Conservation (phyloP, 371 early-diverging fungal genomes). For the Vittaforma corneae region DNA sequence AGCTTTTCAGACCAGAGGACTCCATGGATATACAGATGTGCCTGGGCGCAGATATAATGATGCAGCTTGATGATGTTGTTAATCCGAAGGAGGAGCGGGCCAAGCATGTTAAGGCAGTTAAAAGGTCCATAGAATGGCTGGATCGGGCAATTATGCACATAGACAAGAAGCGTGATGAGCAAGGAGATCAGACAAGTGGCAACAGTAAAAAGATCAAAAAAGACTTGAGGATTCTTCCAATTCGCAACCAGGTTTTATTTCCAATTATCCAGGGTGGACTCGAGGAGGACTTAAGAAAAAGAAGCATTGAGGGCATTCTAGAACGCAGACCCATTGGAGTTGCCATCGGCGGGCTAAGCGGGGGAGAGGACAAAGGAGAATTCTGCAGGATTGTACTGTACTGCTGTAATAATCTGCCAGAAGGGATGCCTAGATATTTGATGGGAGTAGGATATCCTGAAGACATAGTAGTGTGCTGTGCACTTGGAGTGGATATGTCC, state of each 20-base stretch:
- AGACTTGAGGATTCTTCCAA: constrained; percentile 1
- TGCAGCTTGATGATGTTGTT: constrained; percentile 90
- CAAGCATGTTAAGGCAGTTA: constrained; percentile 78
- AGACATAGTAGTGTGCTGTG: constrained; percentile 77
- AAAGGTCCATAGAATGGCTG: constrained; percentile 80
- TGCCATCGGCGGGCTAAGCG: constrained; percentile 83
- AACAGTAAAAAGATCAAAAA: neutral
- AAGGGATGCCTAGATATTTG: constrained; percentile 76
- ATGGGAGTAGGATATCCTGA: constrained; percentile 92
- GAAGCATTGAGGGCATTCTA: constrained; percentile 71
- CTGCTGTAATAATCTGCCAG: constrained; percentile 71
- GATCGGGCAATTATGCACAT: constrained; percentile 68
- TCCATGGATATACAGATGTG: constrained; percentile 77
- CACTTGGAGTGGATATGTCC: constrained; percentile 84
- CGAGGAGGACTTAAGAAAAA: constrained; percentile 64
- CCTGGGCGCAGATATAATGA: constrained; percentile 88
- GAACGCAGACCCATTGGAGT: constrained; percentile 75
- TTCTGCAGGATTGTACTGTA: constrained; percentile 70
- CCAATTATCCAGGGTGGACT: constrained; percentile 88
- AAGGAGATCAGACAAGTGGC: constrained; percentile 57
- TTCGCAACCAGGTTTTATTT: constrained; percentile 68
- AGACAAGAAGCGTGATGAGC: constrained; percentile 51
- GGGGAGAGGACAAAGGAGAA: constrained; percentile 79
- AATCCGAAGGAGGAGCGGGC: constrained; percentile 70
- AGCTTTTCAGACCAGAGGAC: constrained; percentile 80